Base-by-base conservation (phyloP, 1,139 yeast species). In the Saccharomyces hybrid region DNA sequence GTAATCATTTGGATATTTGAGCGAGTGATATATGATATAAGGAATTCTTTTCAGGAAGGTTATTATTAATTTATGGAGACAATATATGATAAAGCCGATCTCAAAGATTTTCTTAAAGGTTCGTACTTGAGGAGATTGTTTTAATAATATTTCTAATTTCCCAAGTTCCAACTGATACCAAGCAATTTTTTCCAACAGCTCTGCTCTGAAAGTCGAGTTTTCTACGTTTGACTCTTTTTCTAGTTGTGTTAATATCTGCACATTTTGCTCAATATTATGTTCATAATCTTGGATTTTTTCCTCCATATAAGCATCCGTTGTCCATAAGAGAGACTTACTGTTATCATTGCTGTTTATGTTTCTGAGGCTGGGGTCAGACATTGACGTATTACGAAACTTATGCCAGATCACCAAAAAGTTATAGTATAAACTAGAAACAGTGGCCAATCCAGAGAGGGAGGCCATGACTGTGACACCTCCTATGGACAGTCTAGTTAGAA, bases 391-490 rank as follows among this genome's bases (percentile, higher is more conserved):
- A 8, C 42, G 23, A 6, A 34, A 7, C 42, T 34, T 34, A 14
- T 34, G 42, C 42, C 42, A 34, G 20, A 54, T 41, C 16, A 47
- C 42, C 5, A 48, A 23, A 41, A 73, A 51, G 58, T 74, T 57
- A 70, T 74, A 71, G 53, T 78, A 79, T 1, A 86, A 83, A 0
- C 89, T 83, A n/a, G 90, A 78, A 14, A 83, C 80, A 9, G 90
- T 83, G 1, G 93, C 93, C 48, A 87, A 74, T 0, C 95, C 95
- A 2, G 90, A 83, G 44, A 88, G 71, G 0, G 80, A 67, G 0
- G 91, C 88, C 78, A 86, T 83, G 44, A 84, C 73, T 0, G 88
- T 81, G 27, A 87, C 83, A 1, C 96, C 96, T 14, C 83, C 77
- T 52, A 87, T 77, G 2, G 88, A 83, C 3, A 87, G 72, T 58